Base-by-base conservation (phyloP, 2,329 filamentous ascomycete genomes). In the Fusarium falciforme region DNA sequence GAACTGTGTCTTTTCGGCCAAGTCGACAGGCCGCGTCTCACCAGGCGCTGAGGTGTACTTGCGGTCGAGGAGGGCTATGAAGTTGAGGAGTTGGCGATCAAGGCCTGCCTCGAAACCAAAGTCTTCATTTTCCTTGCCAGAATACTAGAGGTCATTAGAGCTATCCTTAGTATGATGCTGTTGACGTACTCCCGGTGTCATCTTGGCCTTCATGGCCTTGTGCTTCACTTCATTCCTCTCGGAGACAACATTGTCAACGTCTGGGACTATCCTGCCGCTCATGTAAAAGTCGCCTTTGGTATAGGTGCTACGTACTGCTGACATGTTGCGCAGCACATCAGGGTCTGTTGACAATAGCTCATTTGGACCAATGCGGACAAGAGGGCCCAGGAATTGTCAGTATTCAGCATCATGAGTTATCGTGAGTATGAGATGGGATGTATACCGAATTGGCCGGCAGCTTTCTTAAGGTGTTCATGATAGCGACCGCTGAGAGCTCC, bases 221-320 rank as follows among this genome's bases (percentile, higher is more conserved):
- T 90, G 88, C 57, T 80, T 81, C 17, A 77, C 82, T 44, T 87
- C 86, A 64, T 90, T 83, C 47, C 85, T 82, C 40, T 85, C 81
- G 0, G 86, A 88, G 38, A 90, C 85, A 7, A 91, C 83, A 67
- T 87, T 89, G 70, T 90, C 86, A 29, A 85, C 81, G n/a, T 86
- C 83, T 0, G 87, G 86, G 66, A 91, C 86, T 68, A 92, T 83
- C 16, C 85, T 84, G 65, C 87, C 82, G 6, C 83, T 85, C 66
- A 84, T 80, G 74, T 89, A 89, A 82, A 87, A 89, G 1, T 71
- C 72, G 0, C 81, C 81, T 2, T 83, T 82, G 3, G 71, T 78
- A 66, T 85, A 86, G 7, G 69, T 65, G 29, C 81, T 82, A 14
- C 84, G 80, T 3, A 82, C 83, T 1, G 77, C 78, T 8, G 79